These are phyloP conservation scores for Pleurotus pulmonarius DNA, from an alignment of 768 basidiomycete species.

Conservation along the genomic window DNA sequence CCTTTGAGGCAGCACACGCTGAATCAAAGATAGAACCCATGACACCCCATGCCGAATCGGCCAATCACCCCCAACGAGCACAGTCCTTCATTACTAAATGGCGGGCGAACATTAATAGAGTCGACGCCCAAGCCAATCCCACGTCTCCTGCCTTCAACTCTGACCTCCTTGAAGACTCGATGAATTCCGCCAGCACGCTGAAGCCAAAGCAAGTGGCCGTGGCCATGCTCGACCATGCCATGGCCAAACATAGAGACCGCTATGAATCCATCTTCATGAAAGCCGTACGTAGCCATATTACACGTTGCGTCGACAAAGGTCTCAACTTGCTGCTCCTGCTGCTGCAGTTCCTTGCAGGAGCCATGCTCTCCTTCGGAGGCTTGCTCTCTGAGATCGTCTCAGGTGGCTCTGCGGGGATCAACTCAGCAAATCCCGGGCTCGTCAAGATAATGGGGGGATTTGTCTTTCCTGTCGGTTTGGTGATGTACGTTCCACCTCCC, in stretches of 20 bases:
- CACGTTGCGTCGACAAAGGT: background rate
- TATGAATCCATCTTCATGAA: constrained; percentile 62
- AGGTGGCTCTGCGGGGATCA: constrained; percentile 54
- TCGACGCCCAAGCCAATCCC: background rate
- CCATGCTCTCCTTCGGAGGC: constrained; percentile 74
- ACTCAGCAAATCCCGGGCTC: constrained; percentile 55
- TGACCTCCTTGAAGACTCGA: constrained; percentile 6
- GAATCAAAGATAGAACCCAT: background rate
- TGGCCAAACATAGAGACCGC: constrained; percentile 62
- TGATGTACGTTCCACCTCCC: constrained; percentile 46
- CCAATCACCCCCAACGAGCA: constrained; percentile 9
- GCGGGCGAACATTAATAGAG: background rate
- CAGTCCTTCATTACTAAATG: constrained; percentile 3
- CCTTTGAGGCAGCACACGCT: background rate
- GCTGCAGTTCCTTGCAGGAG: constrained; percentile 58
- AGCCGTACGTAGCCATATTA: constrained; percentile 42
- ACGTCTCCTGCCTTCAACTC: background rate
- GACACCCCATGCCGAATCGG: constrained; percentile 5
- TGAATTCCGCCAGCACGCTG: constrained; percentile 37
- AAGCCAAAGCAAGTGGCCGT: constrained; percentile 57
- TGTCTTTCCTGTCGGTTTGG: constrained; percentile 74
- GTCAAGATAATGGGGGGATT: constrained; percentile 64
- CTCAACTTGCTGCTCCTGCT: background rate
- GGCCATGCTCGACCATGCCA: constrained; percentile 50
- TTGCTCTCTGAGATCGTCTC: constrained; percentile 56